phyloP scores from a whole-genome alignment of 2,329 filamentous ascomycete genomes.

The Saccharata proteae region DNA sequence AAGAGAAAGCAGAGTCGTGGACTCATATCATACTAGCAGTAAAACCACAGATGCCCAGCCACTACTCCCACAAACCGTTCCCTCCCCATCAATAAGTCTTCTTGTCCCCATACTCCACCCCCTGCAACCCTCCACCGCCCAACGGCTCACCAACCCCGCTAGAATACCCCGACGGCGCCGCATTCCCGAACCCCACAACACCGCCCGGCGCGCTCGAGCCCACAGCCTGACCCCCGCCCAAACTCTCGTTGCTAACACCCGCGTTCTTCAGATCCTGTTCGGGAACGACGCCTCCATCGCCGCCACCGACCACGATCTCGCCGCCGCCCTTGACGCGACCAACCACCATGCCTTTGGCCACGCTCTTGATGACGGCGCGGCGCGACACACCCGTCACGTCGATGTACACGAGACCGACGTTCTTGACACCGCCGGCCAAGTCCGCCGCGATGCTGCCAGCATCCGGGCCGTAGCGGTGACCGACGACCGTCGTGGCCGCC shows the following conservation, averaged over 20 bases:
- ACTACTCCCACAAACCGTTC: too few species aligned
- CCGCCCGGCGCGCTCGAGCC: slow-evolving; percentile 13
- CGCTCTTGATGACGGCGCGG: slow-evolving; percentile 80
- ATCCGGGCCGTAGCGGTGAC: slow-evolving; percentile 80
- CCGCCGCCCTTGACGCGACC: slow-evolving; percentile 64
- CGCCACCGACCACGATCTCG: slow-evolving; percentile 61
- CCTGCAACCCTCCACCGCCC: slow-evolving; percentile 4
- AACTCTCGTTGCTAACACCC: slow-evolving; percentile 18
- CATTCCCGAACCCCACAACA: slow-evolving; percentile 24
- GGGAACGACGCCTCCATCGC: slow-evolving; percentile 38
- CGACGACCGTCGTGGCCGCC: slow-evolving; percentile 75
- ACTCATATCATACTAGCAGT: too few species aligned
- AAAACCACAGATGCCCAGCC: too few species aligned
- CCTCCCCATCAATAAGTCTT: too few species aligned
- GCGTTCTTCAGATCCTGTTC: slow-evolving; percentile 25
- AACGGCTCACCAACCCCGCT: slow-evolving; percentile 25
- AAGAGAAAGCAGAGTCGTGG: too few species aligned
- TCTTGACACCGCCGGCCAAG: slow-evolving; percentile 80
- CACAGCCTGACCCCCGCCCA: slow-evolving; percentile 16
- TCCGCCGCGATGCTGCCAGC: slow-evolving; percentile 66
- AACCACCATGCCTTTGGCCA: slow-evolving; percentile 89
- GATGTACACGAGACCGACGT: slow-evolving; percentile 93
- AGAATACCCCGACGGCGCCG: slow-evolving; percentile 21
- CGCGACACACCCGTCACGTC: slow-evolving; percentile 89
- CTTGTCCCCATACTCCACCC: slow-evolving; percentile 6